These are phyloP conservation scores for Mycena haematopus DNA, from an alignment of 768 basidiomycete genomes.

Conservation along the genomic window DNA sequence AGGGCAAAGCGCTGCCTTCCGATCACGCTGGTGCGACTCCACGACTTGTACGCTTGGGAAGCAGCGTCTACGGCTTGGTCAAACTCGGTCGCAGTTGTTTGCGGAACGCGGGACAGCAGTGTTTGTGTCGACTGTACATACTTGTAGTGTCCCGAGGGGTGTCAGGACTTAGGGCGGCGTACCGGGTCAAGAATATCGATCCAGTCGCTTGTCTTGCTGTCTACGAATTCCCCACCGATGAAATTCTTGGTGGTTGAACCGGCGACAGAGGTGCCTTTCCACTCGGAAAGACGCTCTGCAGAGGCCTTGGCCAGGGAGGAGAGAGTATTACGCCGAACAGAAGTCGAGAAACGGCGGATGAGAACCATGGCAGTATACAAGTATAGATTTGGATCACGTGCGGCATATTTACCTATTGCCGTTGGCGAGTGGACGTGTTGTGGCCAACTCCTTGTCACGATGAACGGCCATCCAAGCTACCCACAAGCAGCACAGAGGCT, in stretches of 20 bases:
- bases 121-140: slow-evolving; percentile 85
- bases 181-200: slow-evolving; percentile 92
- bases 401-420: no score
- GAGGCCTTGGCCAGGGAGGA: slow-evolving; percentile 60
- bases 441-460: background rate
- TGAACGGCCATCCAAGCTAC: slow-evolving; percentile 4
- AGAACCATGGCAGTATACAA: background rate
- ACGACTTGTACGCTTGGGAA: slow-evolving; percentile 83
- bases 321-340: slow-evolving; percentile 54
- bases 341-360: slow-evolving; percentile 47
- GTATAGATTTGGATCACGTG: no score
- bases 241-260: slow-evolving; percentile 93
- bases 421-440: no score
- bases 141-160: slow-evolving; percentile 13
- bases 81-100: slow-evolving; percentile 85
- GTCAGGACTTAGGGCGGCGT: slow-evolving; percentile 35
- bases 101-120: slow-evolving; percentile 86
- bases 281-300: slow-evolving; percentile 77
- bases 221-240: slow-evolving; percentile 88
- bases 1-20: slow-evolving; percentile 87
- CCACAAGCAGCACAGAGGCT: background rate
- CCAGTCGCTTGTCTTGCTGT: slow-evolving; percentile 81
- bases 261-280: slow-evolving; percentile 86
- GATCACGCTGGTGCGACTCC: slow-evolving; percentile 86
- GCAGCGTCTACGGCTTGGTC: slow-evolving; percentile 84